A percentile compares a stretch with the other conserved stretches of the same genome.
phyloP scores from a whole-genome alignment of 2,329 filamentous ascomycete species.

The Colletotrichum tofieldiae region DNA sequence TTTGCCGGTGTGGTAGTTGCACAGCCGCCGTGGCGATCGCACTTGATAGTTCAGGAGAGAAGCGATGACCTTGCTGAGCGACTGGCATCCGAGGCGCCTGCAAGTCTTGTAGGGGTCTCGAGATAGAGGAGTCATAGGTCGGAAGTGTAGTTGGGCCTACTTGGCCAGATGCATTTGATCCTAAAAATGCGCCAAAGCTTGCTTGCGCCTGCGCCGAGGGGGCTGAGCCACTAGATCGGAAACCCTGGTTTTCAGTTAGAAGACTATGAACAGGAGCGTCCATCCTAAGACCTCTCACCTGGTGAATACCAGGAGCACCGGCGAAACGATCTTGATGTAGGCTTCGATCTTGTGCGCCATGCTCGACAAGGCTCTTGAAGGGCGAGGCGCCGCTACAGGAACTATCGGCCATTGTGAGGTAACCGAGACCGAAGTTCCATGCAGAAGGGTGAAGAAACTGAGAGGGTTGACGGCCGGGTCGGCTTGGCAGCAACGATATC shows the following conservation, averaged over 20 bases:
- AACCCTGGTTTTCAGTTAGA: slow-evolving; percentile 19
- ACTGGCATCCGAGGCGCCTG: not conserved
- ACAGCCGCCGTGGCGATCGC: not conserved
- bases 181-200: slow-evolving; percentile 56
- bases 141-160: not conserved
- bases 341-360: slow-evolving; percentile 59
- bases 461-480: not conserved
- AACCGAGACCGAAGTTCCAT: too few relatives aligned
- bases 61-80: not conserved
- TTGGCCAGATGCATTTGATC: slow-evolving; percentile 36
- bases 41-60: slow-evolving; percentile 1
- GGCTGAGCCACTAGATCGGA: slow-evolving; percentile 18
- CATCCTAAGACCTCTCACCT: not conserved
- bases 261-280: not conserved
- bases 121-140: not conserved
- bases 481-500: not conserved
- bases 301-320: slow-evolving; percentile 18
- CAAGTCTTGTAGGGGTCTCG: not conserved
- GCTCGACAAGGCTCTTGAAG: slow-evolving; percentile 60
- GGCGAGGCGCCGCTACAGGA: slow-evolving; percentile 60
- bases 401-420: slow-evolving; percentile 55
- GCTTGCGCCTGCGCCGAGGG: slow-evolving; percentile 47
- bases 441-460: not conserved
- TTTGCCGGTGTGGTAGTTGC: not conserved
- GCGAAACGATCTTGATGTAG: slow-evolving; percentile 59